Evolutionary conservation across 1,139 yeast genomes (phyloP).

Genomic region (Geotrichum australiense): DNA sequence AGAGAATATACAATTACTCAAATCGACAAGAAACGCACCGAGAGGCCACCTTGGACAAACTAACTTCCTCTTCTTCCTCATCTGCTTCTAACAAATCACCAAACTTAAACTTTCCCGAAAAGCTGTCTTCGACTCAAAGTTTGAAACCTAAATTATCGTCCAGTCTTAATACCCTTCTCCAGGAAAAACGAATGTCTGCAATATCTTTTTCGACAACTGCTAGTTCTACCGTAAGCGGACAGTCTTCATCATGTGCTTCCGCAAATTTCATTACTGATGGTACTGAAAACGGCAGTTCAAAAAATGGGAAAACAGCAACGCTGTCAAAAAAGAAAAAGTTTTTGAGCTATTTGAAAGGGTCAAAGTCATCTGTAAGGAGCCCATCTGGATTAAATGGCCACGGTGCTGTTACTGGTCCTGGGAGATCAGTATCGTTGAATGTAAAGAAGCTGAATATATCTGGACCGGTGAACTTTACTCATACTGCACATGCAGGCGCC

Average conservation of each 20-base stretch:
- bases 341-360: neutral
- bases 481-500: slow-evolving; percentile 12
- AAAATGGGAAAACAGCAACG: too few relatives aligned
- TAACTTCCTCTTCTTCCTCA: neutral
- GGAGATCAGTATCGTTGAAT: neutral
- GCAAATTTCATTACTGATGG: too few relatives aligned
- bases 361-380: neutral
- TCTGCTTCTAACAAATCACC: neutral
- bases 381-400: neutral
- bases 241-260: too few relatives aligned
- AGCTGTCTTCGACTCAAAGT: too few relatives aligned
- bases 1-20: neutral
- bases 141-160: too few relatives aligned
- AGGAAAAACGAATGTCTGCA: too few relatives aligned
- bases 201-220: too few relatives aligned
- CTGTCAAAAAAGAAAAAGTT: slow-evolving; percentile 1
- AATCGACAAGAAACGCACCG: neutral
- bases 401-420: too few relatives aligned
- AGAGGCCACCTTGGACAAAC: neutral
- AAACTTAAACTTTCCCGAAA: too few relatives aligned
- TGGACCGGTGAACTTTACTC: slow-evolving; percentile 13
- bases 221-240: too few relatives aligned
- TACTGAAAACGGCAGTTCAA: too few relatives aligned
- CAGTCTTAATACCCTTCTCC: too few relatives aligned
- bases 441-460: slow-evolving; percentile 8